Evolutionary conservation across 2,329 filamentous ascomycete species (phyloP).

Genomic region (Diaporthe sp.): DNA sequence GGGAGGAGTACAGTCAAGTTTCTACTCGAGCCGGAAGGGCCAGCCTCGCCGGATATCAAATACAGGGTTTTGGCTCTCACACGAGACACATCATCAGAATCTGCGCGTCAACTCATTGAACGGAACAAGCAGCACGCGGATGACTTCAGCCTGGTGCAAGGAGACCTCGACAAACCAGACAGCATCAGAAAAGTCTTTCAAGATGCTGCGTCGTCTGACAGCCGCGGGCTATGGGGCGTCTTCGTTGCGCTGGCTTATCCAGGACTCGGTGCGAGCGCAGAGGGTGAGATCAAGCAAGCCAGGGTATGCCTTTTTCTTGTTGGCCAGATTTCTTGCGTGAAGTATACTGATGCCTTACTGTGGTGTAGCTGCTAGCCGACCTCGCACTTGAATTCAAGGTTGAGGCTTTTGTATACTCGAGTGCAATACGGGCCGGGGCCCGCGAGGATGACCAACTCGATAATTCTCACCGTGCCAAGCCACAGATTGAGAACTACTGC

Average conservation of each 20-base stretch:
- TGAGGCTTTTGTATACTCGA: constrained; percentile 1
- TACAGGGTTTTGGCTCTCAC: background rate
- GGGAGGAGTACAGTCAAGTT: background rate
- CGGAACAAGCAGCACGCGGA: background rate
- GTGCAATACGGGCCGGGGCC: background rate
- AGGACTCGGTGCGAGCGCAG: background rate
- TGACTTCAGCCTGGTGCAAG: background rate
- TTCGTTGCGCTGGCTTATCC: constrained; percentile 10
- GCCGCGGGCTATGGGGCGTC: background rate
- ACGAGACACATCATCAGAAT: background rate
- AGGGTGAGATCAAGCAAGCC: background rate
- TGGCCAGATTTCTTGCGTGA: no score
- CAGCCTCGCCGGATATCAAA: background rate
- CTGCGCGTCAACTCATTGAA: background rate
- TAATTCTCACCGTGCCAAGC: background rate
- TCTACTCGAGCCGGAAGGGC: background rate
- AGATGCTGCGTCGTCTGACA: background rate
- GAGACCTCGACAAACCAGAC: constrained; percentile 1
- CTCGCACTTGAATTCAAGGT: background rate
- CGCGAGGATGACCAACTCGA: background rate
- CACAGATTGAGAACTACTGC: background rate
- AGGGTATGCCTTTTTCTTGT: background rate
- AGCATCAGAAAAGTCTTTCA: constrained; percentile 3
- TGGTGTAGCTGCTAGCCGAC: background rate
- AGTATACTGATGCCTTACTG: background rate